Evolutionary conservation across 208 protist species (phyloP).

Genomic region (Acanthamoeba triangularis): DNA sequence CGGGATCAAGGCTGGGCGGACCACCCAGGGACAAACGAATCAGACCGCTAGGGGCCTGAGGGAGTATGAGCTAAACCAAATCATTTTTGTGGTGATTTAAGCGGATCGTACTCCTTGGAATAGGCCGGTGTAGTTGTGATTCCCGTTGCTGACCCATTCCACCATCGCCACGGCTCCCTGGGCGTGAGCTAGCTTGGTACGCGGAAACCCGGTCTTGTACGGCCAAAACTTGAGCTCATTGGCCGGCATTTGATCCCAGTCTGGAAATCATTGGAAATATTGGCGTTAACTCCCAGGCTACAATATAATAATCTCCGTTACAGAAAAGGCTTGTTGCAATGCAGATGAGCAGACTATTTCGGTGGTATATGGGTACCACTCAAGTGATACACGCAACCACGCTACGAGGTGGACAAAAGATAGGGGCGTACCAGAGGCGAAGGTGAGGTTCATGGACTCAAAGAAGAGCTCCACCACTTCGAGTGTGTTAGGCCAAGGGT

Average conservation of each 20-base stretch:
- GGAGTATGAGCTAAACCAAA: background rate
- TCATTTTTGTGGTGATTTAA: background rate
- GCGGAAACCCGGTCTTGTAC: background rate
- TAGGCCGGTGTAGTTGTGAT: constrained; percentile 50
- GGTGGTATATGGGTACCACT: no score
- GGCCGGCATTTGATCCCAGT: background rate
- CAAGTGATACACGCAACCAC: background rate
- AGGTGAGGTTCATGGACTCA: constrained; percentile 53
- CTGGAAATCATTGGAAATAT: no score
- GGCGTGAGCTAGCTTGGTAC: constrained; percentile 4
- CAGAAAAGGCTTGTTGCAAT: background rate
- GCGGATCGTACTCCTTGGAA: background rate
- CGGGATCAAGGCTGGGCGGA: background rate
- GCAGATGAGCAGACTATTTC: background rate
- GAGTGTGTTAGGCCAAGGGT: constrained; percentile 8
- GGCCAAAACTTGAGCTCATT: constrained; percentile 43
- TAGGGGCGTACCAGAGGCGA: background rate
- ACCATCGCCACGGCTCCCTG: background rate
- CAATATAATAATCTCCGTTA: no score
- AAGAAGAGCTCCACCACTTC: background rate
- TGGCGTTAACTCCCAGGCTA: no score
- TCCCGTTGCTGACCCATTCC: background rate
- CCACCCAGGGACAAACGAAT: background rate
- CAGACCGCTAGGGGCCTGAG: background rate
- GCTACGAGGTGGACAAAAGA: no score